phyloP scores from a whole-genome alignment of 1,284 basidiomycete genomes.

The Porodaedalea pini region DNA sequence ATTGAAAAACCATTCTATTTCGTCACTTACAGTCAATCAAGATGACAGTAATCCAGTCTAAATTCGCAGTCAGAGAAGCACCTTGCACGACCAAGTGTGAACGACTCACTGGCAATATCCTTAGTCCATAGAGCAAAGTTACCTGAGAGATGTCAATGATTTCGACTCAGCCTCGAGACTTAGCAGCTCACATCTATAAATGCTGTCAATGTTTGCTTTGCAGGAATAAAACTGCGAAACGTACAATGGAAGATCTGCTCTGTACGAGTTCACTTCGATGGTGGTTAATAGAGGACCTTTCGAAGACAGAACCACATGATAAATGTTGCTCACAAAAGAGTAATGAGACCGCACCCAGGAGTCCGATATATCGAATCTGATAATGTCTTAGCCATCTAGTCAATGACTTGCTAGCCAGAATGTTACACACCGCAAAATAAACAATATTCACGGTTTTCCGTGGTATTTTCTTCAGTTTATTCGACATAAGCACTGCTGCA shows the following conservation, averaged over 20 bases:
- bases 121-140: neutral
- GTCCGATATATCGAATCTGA: neutral
- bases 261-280: neutral
- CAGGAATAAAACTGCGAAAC: neutral
- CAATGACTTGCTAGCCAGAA: no score
- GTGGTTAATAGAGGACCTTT: no score
- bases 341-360: neutral
- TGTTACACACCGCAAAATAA: neutral
- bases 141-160: neutral
- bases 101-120: neutral
- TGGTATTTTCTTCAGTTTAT: neutral
- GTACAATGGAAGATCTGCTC: neutral
- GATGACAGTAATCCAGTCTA: conserved; percentile 3
- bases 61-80: no score
- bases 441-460: neutral
- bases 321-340: no score
- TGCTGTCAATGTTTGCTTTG: neutral
- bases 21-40: neutral
- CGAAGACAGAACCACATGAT: no score
- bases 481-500: neutral
- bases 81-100: neutral
- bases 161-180: no score
- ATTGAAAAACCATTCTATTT: neutral
- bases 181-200: neutral
- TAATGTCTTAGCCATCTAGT: neutral